Conservation (phyloP, 345 rosid species). For the Murraya koenigii region DNA sequence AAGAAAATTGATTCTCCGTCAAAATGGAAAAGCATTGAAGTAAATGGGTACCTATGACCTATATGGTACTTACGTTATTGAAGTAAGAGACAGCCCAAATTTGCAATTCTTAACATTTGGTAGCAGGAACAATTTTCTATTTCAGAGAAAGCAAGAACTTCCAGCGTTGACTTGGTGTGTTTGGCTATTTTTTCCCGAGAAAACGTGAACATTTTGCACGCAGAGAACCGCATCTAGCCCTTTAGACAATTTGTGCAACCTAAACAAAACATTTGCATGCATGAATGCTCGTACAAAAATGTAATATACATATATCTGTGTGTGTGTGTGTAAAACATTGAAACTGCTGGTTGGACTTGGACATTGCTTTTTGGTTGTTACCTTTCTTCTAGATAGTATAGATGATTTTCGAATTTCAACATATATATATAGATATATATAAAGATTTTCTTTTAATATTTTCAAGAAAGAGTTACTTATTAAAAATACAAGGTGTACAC, state of each 20-base stretch:
- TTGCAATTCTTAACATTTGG: background rate
- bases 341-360: slow-evolving; percentile 5
- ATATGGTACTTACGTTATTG: background rate
- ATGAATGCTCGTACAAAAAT: background rate
- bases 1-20: background rate
- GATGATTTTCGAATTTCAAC: background rate
- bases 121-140: background rate
- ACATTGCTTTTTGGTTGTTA: background rate
- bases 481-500: too few relatives aligned
- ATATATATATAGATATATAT: too few relatives aligned
- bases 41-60: background rate
- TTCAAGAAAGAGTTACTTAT: too few relatives aligned
- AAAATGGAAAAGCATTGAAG: background rate
- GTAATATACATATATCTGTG: background rate
- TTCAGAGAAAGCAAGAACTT: background rate
- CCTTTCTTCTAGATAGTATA: background rate
- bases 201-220: background rate
- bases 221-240: background rate
- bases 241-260: background rate
- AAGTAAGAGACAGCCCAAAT: background rate
- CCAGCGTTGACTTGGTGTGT: background rate
- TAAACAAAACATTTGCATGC: background rate
- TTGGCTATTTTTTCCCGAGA: background rate
- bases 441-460: too few relatives aligned
- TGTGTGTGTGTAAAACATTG: too few relatives aligned